Evolutionary conservation across 23 red algal genomes (phyloP).

Genomic region (Chondrus crispus): DNA sequence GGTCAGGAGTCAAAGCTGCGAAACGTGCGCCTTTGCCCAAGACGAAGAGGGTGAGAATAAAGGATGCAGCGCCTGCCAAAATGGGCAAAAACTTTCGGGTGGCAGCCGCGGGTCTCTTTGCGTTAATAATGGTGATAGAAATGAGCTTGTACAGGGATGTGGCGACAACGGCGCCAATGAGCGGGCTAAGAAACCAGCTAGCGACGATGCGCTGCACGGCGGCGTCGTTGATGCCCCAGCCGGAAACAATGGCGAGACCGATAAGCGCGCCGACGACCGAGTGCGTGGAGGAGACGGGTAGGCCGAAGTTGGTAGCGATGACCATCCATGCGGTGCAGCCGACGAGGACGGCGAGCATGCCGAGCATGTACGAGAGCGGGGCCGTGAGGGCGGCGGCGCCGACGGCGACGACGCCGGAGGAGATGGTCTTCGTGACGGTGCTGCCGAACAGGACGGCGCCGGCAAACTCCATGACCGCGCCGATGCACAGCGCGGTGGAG

Average conservation of each 20-base stretch:
- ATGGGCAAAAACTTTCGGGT: conserved; percentile 80
- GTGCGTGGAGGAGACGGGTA: conserved; percentile 95
- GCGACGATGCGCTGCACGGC: conserved; percentile 70
- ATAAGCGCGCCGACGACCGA: conserved; percentile 87
- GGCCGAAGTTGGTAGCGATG: conserved; percentile 83
- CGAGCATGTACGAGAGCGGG: conserved; percentile 82
- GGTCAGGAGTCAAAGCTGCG: conserved; percentile 37
- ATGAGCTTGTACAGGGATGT: conserved; percentile 67
- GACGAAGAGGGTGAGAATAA: conserved; percentile 83
- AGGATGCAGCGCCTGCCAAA: conserved; percentile 61
- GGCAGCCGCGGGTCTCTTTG: conserved; percentile 61
- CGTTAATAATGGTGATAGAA: conserved; percentile 64
- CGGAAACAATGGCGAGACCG: conserved; percentile 83
- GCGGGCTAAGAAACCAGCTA: conserved; percentile 87
- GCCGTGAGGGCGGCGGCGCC: conserved; percentile 41
- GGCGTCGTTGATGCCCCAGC: conserved; percentile 78
- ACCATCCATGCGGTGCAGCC: conserved; percentile 90
- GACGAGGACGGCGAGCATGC: conserved; percentile 88
- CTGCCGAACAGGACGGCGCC: conserved; percentile 94
- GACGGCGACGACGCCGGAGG: conserved; percentile 75
- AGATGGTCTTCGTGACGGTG: conserved; percentile 97
- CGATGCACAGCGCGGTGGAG: conserved; percentile 78
- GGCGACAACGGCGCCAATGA: conserved; percentile 79
- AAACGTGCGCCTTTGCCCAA: conserved; percentile 63
- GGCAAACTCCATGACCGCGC: conserved; percentile 98